Conservation (phyloP, 2,329 filamentous ascomycete species). For the Scedosporium apiospermum region DNA sequence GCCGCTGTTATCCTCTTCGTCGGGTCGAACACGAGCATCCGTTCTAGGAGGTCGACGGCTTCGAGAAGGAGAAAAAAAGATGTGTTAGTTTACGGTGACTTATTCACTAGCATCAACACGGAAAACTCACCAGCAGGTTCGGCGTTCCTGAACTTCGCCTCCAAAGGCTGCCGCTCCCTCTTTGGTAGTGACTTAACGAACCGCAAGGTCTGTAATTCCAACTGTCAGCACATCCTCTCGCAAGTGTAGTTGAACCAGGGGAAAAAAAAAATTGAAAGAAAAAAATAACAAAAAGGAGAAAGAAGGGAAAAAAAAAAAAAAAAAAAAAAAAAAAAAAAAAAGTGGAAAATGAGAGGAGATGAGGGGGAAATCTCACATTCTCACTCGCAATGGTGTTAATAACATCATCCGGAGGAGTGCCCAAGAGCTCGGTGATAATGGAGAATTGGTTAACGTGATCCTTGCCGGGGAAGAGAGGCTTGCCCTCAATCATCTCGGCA, state of each 20-base stretch:
- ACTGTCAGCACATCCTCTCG: constrained; percentile 11
- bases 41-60: constrained; percentile 91
- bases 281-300: too few relatives aligned
- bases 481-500: constrained; percentile 97
- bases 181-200: constrained; percentile 97
- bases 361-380: constrained; percentile 71
- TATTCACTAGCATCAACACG: neutral
- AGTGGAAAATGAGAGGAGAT: too few relatives aligned
- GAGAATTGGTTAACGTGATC: constrained; percentile 99
- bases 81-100: neutral
- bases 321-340: neutral
- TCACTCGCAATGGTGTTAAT: constrained; percentile 98
- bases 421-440: constrained; percentile 95
- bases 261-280: neutral
- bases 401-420: constrained; percentile 94
- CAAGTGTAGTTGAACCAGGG: too few relatives aligned
- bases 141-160: constrained; percentile 89
- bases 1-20: constrained; percentile 85
- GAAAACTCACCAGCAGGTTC: constrained; percentile 62
- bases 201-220: constrained; percentile 61
- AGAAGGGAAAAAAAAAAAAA: neutral
- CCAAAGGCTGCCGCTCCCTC: constrained; percentile 79
- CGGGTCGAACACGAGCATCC: constrained; percentile 98
- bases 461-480: constrained; percentile 96
- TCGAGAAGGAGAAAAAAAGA: neutral